Conservation (phyloP, 2,329 filamentous ascomycete species). For the Claviceps purpurea region DNA sequence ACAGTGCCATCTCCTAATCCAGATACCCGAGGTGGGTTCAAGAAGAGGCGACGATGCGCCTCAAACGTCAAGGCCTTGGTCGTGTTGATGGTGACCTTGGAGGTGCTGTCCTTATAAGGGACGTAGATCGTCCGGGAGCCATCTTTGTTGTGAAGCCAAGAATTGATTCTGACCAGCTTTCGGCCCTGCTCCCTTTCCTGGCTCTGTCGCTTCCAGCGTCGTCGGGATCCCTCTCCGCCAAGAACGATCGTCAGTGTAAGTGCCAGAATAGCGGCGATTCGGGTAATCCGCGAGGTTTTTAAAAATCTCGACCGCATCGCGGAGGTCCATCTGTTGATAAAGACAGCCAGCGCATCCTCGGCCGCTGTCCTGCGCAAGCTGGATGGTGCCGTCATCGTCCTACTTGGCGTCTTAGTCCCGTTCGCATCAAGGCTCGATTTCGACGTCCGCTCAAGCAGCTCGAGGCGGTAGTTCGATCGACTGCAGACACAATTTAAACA, state of each 20-base stretch:
- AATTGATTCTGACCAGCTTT: conserved; percentile 78
- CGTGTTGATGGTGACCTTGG: conserved; percentile 79
- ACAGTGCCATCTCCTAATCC: conserved; percentile 62
- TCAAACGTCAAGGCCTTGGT: conserved; percentile 93
- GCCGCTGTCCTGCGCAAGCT: conserved; percentile 55
- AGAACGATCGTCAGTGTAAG: conserved; percentile 68
- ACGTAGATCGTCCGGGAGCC: conserved; percentile 92
- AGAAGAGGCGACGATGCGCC: conserved; percentile 82
- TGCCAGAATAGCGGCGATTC: conserved; percentile 61
- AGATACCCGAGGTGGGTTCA: conserved; percentile 77
- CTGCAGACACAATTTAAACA: no score
- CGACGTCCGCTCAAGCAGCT: not conserved
- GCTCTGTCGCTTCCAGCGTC: conserved; percentile 59
- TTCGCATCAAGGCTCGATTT: not conserved
- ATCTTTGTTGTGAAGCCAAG: conserved; percentile 85
- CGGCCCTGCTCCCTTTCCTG: conserved; percentile 73
- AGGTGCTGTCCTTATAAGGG: conserved; percentile 74
- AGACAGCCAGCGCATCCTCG: conserved; percentile 52
- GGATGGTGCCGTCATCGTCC: conserved; percentile 71
- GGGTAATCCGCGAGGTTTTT: conserved; percentile 55
- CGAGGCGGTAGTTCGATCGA: not conserved
- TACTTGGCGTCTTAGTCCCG: not conserved
- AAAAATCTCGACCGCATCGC: conserved; percentile 41
- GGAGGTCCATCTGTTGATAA: conserved; percentile 46
- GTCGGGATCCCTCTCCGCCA: conserved; percentile 63